These are phyloP conservation scores for Trypanosoma vivax DNA, from an alignment of 208 protist genomes.

Conservation along the genomic window DNA sequence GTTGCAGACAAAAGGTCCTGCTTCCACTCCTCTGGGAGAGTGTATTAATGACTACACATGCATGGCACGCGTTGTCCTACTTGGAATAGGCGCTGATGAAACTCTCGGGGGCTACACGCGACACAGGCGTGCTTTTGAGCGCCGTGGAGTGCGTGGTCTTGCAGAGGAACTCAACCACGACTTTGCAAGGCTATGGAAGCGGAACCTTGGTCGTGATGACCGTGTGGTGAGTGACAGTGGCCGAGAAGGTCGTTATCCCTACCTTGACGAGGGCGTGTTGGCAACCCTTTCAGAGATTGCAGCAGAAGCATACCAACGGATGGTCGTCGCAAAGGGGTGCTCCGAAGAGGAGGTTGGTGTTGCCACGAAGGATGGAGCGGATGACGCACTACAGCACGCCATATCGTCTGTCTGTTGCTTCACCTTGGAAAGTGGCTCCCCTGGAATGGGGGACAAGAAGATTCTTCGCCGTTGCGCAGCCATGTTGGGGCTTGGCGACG, in stretches of 20 bases:
- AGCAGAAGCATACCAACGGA: slow-evolving; percentile 28
- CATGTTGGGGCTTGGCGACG: slow-evolving; percentile 71
- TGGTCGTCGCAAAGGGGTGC: background rate
- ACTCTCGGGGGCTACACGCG: slow-evolving; percentile 93
- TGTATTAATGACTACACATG: slow-evolving; percentile 43
- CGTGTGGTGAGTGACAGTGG: slow-evolving; percentile 90
- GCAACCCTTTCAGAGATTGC: slow-evolving; percentile 62
- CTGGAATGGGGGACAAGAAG: slow-evolving; percentile 91
- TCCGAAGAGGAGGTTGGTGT: slow-evolving; percentile 13
- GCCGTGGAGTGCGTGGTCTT: slow-evolving; percentile 48
- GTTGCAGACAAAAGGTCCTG: slow-evolving; percentile 18
- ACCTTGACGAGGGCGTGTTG: slow-evolving; percentile 91
- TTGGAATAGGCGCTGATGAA: slow-evolving; percentile 95
- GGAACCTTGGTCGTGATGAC: slow-evolving; percentile 95
- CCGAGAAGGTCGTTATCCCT: slow-evolving; percentile 89
- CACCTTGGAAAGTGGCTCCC: slow-evolving; percentile 21
- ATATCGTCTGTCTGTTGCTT: slow-evolving; percentile 65
- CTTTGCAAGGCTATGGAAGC: slow-evolving; percentile 87
- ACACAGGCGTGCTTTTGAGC: slow-evolving; percentile 83
- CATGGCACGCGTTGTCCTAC: slow-evolving; percentile 79
- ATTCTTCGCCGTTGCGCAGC: slow-evolving; percentile 75
- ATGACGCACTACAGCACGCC: slow-evolving; percentile 33
- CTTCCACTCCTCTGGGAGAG: slow-evolving; percentile 22
- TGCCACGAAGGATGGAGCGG: slow-evolving; percentile 5
- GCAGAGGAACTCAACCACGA: slow-evolving; percentile 83